Evolutionary conservation across 2,329 filamentous ascomycete genomes (phyloP).

Genomic region (Neocucurbitaria cava): DNA sequence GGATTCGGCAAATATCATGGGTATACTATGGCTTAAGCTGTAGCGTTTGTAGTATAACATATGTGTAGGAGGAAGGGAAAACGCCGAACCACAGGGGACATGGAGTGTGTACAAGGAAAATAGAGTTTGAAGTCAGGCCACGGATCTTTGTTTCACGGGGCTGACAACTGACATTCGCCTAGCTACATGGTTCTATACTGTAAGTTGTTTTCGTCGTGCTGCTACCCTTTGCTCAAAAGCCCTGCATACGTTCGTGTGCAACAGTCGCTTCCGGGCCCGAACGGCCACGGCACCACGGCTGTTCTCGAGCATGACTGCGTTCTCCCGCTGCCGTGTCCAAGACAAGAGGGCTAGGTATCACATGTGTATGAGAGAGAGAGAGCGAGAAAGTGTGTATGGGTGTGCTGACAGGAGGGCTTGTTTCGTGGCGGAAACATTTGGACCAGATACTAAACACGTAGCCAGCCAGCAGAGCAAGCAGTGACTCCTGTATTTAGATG

Average conservation of each 20-base stretch:
- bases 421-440: background rate
- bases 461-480: background rate
- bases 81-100: no score
- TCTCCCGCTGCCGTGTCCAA: constrained; percentile 23
- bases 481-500: background rate
- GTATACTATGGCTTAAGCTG: no score
- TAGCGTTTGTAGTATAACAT: no score
- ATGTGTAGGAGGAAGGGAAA: no score
- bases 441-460: constrained; percentile 1
- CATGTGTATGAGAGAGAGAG: no score
- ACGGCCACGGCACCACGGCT: no score
- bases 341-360: constrained; percentile 19
- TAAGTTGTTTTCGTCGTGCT: constrained; percentile 20
- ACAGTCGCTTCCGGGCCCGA: constrained; percentile 14
- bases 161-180: background rate
- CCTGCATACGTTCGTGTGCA: constrained; percentile 20
- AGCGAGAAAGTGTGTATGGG: no score
- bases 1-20: no score
- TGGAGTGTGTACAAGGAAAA: background rate
- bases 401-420: no score
- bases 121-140: background rate
- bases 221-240: constrained; percentile 16
- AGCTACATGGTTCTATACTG: constrained; percentile 3
- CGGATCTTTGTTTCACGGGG: background rate
- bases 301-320: constrained; percentile 10